phyloP scores from a whole-genome alignment of 2,329 filamentous ascomycete genomes.

The Nannizzia gypsea region DNA sequence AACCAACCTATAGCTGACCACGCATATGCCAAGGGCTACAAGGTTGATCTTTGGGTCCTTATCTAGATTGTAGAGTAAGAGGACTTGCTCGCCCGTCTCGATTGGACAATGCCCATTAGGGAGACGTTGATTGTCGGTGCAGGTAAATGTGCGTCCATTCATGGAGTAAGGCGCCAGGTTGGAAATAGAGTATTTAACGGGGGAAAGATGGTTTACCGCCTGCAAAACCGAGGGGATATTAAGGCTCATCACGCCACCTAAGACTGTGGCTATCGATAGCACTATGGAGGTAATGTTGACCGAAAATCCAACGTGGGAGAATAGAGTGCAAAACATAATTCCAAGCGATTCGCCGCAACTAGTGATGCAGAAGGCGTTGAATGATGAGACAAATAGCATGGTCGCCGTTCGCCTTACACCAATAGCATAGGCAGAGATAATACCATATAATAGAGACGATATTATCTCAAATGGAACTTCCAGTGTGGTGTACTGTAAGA shows the following conservation, averaged over 20 bases:
- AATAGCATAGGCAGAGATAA: slow-evolving; percentile 52
- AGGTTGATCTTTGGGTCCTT: slow-evolving; percentile 51
- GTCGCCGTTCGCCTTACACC: slow-evolving; percentile 51
- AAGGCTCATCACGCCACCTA: slow-evolving; percentile 60
- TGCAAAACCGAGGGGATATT: slow-evolving; percentile 55
- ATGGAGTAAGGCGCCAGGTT: slow-evolving; percentile 58
- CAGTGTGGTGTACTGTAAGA: slow-evolving; percentile 56
- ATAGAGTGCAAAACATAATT: slow-evolving; percentile 70
- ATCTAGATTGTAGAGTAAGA: slow-evolving; percentile 56
- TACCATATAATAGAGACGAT: slow-evolving; percentile 53
- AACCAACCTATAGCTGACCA: slow-evolving; percentile 54
- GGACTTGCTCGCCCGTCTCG: slow-evolving; percentile 52
- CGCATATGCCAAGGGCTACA: slow-evolving; percentile 49
- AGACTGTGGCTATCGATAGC: slow-evolving; percentile 57
- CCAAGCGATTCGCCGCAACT: slow-evolving; percentile 64
- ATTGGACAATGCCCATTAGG: slow-evolving; percentile 53
- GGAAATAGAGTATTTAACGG: slow-evolving; percentile 56
- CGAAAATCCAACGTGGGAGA: slow-evolving; percentile 62
- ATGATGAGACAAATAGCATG: slow-evolving; percentile 57
- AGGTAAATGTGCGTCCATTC: slow-evolving; percentile 50
- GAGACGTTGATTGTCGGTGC: slow-evolving; percentile 48
- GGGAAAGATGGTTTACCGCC: slow-evolving; percentile 58
- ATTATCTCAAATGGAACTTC: slow-evolving; percentile 62
- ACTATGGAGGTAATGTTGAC: slow-evolving; percentile 61
- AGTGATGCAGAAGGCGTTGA: slow-evolving; percentile 61